phyloP scores from a whole-genome alignment of 1,284 basidiomycete species.

The Athelia sp. region DNA sequence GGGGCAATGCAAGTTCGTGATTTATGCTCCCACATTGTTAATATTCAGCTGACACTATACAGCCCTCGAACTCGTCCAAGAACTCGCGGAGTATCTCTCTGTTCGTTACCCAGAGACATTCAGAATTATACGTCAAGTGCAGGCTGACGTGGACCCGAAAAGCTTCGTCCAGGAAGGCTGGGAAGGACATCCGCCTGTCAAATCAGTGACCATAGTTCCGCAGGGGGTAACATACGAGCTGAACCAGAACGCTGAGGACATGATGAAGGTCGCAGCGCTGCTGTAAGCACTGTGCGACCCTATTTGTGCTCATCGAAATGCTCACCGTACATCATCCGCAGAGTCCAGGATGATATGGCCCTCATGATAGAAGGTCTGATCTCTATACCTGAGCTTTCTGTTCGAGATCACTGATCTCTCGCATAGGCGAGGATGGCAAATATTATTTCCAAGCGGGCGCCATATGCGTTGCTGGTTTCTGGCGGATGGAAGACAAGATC shows the following conservation, averaged over 20 bases:
- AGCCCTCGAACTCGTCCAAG: conserved; percentile 64
- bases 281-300: too few relatives aligned
- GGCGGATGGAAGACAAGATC: conserved; percentile 76
- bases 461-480: conserved; percentile 66
- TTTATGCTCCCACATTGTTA: too few relatives aligned
- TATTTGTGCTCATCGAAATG: conserved; percentile 14
- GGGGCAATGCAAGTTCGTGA: conserved; percentile 46
- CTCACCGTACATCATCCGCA: conserved; percentile 12
- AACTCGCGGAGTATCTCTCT: conserved; percentile 62
- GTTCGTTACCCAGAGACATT: conserved; percentile 59
- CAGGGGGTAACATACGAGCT: conserved; percentile 49
- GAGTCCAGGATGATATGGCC: conserved; percentile 70
- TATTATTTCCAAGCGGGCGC: conserved; percentile 75
- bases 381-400: conserved; percentile 12
- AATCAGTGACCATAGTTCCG: conserved; percentile 49
- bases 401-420: conserved; percentile 11
- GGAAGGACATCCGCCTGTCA: conserved; percentile 46
- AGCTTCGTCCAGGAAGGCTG: conserved; percentile 35
- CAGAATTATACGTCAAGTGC: conserved; percentile 36
- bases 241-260: conserved; percentile 42
- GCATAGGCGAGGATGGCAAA: conserved; percentile 50
- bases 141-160: conserved; percentile 11
- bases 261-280: conserved; percentile 53
- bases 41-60: too few relatives aligned
- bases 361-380: conserved; percentile 67